Evolutionary conservation across 768 basidiomycete genomes (phyloP).

Genomic region (Chalciporus piperatus): DNA sequence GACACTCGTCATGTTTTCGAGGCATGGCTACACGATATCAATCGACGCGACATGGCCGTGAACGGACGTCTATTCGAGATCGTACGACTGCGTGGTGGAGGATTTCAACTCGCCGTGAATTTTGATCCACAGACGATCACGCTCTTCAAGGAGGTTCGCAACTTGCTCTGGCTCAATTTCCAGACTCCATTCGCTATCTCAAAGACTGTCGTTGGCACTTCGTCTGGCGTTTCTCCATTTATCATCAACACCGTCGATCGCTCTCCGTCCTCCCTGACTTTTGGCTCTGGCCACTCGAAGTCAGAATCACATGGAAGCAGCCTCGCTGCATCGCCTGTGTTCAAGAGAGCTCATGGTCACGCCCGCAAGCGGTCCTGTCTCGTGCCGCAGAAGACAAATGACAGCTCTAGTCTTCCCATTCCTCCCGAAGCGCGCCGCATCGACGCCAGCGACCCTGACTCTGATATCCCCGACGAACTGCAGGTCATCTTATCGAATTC

Average conservation of each 20-base stretch:
- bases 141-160: slow-evolving; percentile 97
- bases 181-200: slow-evolving; percentile 38
- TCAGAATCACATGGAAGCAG: slow-evolving; percentile 22
- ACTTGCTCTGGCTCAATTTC: slow-evolving; percentile 93
- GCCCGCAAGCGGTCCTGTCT: slow-evolving; percentile 26
- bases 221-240: slow-evolving; percentile 25
- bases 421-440: slow-evolving; percentile 51
- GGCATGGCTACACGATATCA: slow-evolving; percentile 96
- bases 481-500: slow-evolving; percentile 54
- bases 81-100: slow-evolving; percentile 66
- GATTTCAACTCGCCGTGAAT: slow-evolving; percentile 88
- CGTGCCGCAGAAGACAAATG: slow-evolving; percentile 10
- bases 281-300: slow-evolving; percentile 36
- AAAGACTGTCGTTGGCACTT: slow-evolving; percentile 21
- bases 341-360: slow-evolving; percentile 29
- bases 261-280: slow-evolving; percentile 35
- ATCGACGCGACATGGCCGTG: slow-evolving; percentile 87
- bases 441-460: slow-evolving; percentile 63
- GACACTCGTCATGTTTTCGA: slow-evolving; percentile 93
- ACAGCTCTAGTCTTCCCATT: slow-evolving; percentile 36
- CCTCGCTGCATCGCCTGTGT: slow-evolving; percentile 32
- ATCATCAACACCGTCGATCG: slow-evolving; percentile 17
- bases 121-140: slow-evolving; percentile 99
- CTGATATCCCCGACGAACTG: slow-evolving; percentile 80
- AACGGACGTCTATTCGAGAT: slow-evolving; percentile 93